These are phyloP conservation scores for Lantana camara DNA, from an alignment of 257 asterid species.

Conservation along the genomic window DNA sequence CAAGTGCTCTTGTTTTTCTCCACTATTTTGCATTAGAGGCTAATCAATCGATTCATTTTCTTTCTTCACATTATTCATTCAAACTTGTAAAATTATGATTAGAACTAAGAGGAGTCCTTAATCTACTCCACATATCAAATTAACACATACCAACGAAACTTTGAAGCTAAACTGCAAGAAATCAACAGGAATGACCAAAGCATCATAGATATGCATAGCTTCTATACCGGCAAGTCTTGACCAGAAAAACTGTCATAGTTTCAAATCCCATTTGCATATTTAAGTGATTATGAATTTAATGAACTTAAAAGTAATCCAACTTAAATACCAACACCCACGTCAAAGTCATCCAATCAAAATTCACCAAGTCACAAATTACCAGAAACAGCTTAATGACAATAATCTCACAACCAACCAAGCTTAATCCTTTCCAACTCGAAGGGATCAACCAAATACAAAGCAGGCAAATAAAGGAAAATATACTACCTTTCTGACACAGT, in stretches of 20 bases:
- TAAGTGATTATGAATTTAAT: not conserved
- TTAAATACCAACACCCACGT: not conserved
- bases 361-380: too few relatives aligned
- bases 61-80: too few relatives aligned
- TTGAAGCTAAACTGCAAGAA: not conserved
- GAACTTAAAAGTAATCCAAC: not conserved
- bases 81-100: too few relatives aligned
- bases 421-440: not conserved
- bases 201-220: not conserved
- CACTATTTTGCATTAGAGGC: not conserved
- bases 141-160: too few relatives aligned
- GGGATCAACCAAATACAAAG: not conserved
- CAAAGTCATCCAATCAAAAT: not conserved
- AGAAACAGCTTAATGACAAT: not conserved
- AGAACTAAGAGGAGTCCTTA: too few relatives aligned
- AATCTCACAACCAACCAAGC: too few relatives aligned
- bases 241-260: not conserved
- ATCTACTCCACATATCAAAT: too few relatives aligned
- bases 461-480: not conserved
- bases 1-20: too few relatives aligned
- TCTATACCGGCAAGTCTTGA: not conserved
- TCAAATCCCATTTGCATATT: not conserved
- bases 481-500: not conserved
- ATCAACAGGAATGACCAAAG: not conserved
- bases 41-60: not conserved